A percentile compares a stretch with the other conserved stretches of the same genome.
Conservation (phyloP, 75 land plant species). For the Picea glauca region DNA sequence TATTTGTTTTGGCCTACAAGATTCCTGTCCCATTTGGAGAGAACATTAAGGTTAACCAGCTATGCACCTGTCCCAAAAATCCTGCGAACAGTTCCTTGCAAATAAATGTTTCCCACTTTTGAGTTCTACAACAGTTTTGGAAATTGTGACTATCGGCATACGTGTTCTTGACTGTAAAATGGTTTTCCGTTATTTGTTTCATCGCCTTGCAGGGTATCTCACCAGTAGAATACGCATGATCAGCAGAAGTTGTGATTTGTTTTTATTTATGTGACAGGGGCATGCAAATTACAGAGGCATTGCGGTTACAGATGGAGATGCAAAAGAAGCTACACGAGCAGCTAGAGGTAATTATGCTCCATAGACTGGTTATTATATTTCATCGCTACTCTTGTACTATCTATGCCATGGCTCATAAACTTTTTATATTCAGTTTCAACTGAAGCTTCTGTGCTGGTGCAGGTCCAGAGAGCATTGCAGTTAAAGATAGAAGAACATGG, state of each 20-base stretch:
- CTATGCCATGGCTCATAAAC: conserved; percentile 2
- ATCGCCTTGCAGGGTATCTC: not conserved
- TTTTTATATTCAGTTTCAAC: not conserved
- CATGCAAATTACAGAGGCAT: conserved; percentile 57
- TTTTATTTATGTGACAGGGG: conserved; percentile 24
- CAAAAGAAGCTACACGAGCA: conserved; percentile 65
- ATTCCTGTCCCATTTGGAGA: too few relatives aligned
- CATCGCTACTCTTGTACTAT: not conserved
- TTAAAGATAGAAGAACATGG: conserved; percentile 44
- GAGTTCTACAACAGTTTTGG: too few relatives aligned
- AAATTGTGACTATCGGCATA: not conserved
- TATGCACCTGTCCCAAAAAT: too few relatives aligned
- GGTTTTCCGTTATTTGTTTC: not conserved
- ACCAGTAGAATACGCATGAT: not conserved
- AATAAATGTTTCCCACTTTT: too few relatives aligned
- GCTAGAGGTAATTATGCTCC: conserved; percentile 43
- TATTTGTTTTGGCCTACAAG: too few relatives aligned
- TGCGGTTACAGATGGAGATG: conserved; percentile 60
- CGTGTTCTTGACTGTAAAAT: not conserved
- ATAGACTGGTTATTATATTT: not conserved
- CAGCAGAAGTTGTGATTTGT: not conserved
- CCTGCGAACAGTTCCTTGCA: too few relatives aligned
- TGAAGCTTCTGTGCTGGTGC: conserved; percentile 3
- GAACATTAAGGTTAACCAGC: too few relatives aligned
- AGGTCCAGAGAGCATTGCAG: conserved; percentile 41